Base-by-base conservation (phyloP, 352 stramenopile genomes). In the Thalassiosira pacifica region DNA sequence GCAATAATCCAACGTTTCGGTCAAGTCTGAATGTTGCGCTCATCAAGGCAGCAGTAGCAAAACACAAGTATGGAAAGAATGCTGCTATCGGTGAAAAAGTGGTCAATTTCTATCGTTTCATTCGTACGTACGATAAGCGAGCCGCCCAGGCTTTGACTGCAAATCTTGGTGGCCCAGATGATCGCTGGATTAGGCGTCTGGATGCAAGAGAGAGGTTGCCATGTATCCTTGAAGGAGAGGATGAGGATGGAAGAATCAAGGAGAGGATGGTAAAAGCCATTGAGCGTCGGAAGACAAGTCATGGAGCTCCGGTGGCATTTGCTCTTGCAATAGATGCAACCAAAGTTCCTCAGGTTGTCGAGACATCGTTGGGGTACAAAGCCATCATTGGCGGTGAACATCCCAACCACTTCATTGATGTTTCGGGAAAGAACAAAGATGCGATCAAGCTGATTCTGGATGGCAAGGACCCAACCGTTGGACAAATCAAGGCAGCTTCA, bases 251-350 rank as follows among this genome's bases (percentile, higher is more conserved):
- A 0, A 19, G 45, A 5, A 59, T 69, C 11, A 27, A 48, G 18
- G 26, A 10, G 29, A 59, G 68, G n/a, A 76, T 78, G 29, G 29
- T 69, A 13, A 16, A 37, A 52, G 24, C 42, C 22, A 53, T 57
- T 37, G 34, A 42, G 22, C n/a, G 53, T 32, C 16, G 70, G 16
- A 70, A 1, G 26, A 42, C 18, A 18, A 19, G 10, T 24, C 0
- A 13, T 32, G n/a, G 19, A 18, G 64, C 9, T 4, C 8, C 42
- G 13, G 16, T 26, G 2, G 29, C 66, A 57, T 75, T 45, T 24
- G 26, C 70, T 40, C 22, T 78, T 69, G 70, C 70, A n/a, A 68
- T 55, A 59, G 70, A 78, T 69, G 70, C 70, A 37, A 78, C 70
- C 9, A 78, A 78, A 31, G 40, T 78, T 37, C 27, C 55, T 29